These are phyloP conservation scores for Cucurbita moschata DNA, from an alignment of 306 rosid species.

Conservation along the genomic window DNA sequence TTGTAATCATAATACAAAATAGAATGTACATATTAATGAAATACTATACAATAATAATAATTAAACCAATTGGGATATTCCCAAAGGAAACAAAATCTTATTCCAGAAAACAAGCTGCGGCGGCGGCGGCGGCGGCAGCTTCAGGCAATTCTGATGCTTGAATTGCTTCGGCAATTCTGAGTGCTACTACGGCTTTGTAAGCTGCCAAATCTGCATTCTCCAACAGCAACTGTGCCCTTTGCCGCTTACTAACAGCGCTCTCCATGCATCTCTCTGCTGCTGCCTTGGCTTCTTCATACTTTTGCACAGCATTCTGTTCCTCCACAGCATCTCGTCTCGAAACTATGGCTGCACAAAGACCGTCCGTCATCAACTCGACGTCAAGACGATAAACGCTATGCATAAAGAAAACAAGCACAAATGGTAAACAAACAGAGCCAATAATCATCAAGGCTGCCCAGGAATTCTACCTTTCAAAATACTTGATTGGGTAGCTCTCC, in stretches of 20 bases:
- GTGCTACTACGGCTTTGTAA: constrained; percentile 41
- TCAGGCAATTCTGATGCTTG: constrained; percentile 14
- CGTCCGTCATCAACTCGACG: too few relatives aligned
- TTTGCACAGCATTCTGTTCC: constrained; percentile 26
- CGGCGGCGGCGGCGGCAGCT: background rate
- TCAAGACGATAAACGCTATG: too few relatives aligned
- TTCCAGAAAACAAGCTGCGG: constrained; percentile 23
- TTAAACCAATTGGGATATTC: background rate
- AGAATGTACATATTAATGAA: constrained; percentile 33
- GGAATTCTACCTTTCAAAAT: constrained; percentile 35
- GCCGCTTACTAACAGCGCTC: constrained; percentile 44
- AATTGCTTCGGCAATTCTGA: constrained; percentile 51
- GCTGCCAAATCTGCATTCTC: constrained; percentile 56
- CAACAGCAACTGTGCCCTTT: constrained; percentile 43
- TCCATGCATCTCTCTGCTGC: constrained; percentile 24
- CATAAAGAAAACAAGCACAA: background rate
- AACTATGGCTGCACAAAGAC: constrained; percentile 22
- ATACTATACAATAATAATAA: constrained; percentile 37
- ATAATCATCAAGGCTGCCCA: background rate
- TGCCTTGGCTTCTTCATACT: constrained; percentile 40
- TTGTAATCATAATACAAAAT: constrained; percentile 36
- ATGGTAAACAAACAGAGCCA: background rate
- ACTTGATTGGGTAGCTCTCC: constrained; percentile 34
- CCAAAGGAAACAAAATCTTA: constrained; percentile 5
- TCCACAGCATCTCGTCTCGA: constrained; percentile 33